Conservation (phyloP, 148 eudicot species). For the Camellia sinensis region DNA sequence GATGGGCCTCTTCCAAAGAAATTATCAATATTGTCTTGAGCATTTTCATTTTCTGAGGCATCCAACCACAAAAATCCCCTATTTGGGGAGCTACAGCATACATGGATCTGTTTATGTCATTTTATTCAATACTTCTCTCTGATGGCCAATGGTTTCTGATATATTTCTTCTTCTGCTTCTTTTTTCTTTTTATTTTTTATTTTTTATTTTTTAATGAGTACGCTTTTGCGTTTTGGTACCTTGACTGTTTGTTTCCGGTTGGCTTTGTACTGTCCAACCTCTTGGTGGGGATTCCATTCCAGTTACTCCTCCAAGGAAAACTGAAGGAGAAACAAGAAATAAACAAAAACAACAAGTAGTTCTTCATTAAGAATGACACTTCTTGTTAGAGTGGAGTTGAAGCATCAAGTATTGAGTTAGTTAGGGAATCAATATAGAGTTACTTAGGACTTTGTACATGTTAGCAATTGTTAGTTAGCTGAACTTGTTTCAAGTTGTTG, state of each 20-base stretch:
- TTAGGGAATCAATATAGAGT: too few relatives aligned
- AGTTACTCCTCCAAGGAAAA: background rate
- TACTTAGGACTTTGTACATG: too few relatives aligned
- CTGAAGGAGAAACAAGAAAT: background rate
- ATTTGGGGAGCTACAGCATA: background rate
- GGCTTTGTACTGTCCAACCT: background rate
- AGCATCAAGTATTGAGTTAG: too few relatives aligned
- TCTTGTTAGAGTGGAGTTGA: too few relatives aligned
- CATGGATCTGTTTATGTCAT: background rate
- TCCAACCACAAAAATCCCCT: background rate
- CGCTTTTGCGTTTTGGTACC: background rate
- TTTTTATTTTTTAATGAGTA: background rate
- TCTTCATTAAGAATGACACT: background rate
- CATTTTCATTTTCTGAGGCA: background rate
- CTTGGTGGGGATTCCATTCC: background rate
- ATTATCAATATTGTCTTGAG: too few relatives aligned
- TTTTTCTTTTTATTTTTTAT: too few relatives aligned
- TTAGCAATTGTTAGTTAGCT: too few relatives aligned
- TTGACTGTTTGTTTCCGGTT: too few relatives aligned
- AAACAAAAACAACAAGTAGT: background rate
- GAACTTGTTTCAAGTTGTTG: too few relatives aligned
- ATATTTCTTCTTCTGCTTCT: background rate
- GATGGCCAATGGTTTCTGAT: background rate
- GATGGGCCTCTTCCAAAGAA: too few relatives aligned
- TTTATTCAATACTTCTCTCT: background rate